A percentile compares a stretch with the other conserved stretches of the same genome.
Evolutionary conservation across 2,329 filamentous ascomycete species (phyloP).

Genomic region (Trichophyton benhamiae): DNA sequence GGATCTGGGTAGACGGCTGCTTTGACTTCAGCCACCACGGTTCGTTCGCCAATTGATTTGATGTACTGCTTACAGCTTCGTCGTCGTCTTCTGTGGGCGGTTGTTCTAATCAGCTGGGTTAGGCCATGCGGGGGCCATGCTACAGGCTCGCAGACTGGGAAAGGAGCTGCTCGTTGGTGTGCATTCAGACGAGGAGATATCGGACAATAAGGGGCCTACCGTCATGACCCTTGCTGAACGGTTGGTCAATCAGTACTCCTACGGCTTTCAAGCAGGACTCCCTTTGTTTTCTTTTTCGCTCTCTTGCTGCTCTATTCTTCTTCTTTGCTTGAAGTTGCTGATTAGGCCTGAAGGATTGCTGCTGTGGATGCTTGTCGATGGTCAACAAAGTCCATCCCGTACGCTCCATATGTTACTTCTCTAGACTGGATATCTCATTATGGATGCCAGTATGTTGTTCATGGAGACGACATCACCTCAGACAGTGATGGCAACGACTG

Average conservation of each 20-base stretch:
- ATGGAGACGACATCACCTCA: conserved; percentile 94
- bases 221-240: conserved; percentile 92
- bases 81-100: background rate
- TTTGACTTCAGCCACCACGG: conserved; percentile 99
- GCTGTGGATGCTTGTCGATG: conserved; percentile 92
- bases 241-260: conserved; percentile 28
- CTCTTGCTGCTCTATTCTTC: background rate
- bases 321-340: background rate
- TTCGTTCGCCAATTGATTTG: conserved; percentile 27
- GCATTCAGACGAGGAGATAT: conserved; percentile 88
- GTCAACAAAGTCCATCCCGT: conserved; percentile 70
- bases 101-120: conserved; percentile 11
- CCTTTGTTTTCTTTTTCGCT: background rate
- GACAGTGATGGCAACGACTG: conserved; percentile 90
- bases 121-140: conserved; percentile 93
- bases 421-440: conserved; percentile 91
- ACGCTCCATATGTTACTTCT: conserved; percentile 88
- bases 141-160: conserved; percentile 86
- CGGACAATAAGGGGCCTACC: conserved; percentile 93
- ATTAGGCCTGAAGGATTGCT: conserved; percentile 47
- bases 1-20: conserved; percentile 97
- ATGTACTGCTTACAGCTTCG: background rate
- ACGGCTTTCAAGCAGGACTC: background rate
- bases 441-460: conserved; percentile 88
- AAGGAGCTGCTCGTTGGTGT: conserved; percentile 81